Conservation (phyloP, 2,329 filamentous ascomycete genomes). For the Fusarium siculi region DNA sequence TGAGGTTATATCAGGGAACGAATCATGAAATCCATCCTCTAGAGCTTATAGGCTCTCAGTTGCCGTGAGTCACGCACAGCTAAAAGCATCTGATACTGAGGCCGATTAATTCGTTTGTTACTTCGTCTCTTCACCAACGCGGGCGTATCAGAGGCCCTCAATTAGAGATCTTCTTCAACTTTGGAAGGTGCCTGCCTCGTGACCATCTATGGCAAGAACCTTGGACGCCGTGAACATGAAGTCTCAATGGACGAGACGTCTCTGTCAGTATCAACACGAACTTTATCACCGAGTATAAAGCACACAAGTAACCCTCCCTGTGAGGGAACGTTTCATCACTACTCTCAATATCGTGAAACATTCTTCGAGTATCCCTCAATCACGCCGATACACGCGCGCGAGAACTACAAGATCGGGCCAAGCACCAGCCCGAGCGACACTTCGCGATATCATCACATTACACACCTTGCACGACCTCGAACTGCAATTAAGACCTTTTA, state of each 20-base stretch:
- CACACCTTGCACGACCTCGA: not conserved
- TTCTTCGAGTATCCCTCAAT: conserved; percentile 10
- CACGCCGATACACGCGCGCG: not conserved
- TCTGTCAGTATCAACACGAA: not conserved
- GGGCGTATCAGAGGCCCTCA: not conserved
- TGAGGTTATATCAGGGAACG: not conserved
- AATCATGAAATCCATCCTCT: not conserved
- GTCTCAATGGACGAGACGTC: not conserved
- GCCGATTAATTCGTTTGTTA: not conserved
- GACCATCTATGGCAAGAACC: not conserved
- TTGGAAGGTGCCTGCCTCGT: not conserved
- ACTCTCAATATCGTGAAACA: not conserved
- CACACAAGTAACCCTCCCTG: not conserved
- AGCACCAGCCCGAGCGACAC: not conserved
- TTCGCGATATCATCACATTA: not conserved
- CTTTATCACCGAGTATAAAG: not conserved
- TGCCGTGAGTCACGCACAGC: not conserved
- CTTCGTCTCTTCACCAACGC: not conserved
- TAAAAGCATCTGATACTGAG: not conserved
- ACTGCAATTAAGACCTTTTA: not conserved
- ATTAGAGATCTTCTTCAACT: not conserved
- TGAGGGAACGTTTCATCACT: not conserved
- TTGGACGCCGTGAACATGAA: not conserved
- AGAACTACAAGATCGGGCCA: not conserved
- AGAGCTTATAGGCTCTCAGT: not conserved